These are phyloP conservation scores for Rutstroemia sydowiana DNA, from an alignment of 2,329 filamentous ascomycete species.

Conservation along the genomic window DNA sequence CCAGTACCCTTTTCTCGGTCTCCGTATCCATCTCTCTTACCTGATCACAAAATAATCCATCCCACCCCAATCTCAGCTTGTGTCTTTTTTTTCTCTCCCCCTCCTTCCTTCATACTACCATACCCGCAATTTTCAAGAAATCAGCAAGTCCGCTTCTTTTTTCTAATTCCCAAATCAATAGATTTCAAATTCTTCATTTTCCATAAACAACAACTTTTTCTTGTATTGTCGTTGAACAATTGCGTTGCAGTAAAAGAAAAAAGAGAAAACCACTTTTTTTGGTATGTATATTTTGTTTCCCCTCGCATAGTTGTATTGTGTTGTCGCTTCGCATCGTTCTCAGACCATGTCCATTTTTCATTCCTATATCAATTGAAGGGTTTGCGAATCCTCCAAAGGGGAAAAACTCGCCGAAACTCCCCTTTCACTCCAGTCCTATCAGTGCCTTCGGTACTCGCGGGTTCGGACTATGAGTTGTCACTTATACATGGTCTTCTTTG, in stretches of 20 bases:
- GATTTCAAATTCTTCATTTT: background rate
- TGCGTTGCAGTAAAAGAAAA: background rate
- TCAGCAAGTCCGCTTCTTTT: background rate
- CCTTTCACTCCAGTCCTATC: background rate
- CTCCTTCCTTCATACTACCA: background rate
- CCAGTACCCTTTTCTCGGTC: background rate
- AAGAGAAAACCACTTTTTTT: background rate
- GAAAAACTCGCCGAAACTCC: background rate
- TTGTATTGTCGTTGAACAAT: background rate
- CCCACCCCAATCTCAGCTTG: background rate
- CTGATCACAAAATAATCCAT: background rate
- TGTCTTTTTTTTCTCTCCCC: background rate
- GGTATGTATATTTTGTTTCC: background rate
- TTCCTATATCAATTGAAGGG: background rate
- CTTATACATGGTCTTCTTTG: background rate
- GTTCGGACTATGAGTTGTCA: slow-evolving; percentile 5
- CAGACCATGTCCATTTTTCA: background rate
- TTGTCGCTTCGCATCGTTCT: background rate
- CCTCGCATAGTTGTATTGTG: background rate
- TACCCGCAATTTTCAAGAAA: background rate
- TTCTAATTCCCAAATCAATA: background rate
- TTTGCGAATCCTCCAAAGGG: background rate
- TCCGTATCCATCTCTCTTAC: background rate
- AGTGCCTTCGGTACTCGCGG: background rate
- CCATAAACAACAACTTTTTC: background rate